Base-by-base conservation (phyloP, 164 flowering plant species). In the Stephania japonica region DNA sequence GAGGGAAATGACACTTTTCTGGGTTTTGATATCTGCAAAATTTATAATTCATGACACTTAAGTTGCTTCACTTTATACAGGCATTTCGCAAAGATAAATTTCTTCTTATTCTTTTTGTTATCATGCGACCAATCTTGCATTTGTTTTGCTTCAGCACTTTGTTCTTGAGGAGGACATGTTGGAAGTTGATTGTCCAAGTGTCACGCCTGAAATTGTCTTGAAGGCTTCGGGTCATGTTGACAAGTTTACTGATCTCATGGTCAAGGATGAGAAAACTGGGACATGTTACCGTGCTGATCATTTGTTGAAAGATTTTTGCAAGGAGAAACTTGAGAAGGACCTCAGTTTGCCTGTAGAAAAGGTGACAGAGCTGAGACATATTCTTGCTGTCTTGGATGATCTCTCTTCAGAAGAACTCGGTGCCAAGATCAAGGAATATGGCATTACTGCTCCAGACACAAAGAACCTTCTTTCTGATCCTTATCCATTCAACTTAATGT, bases 141-240 rank as follows among this genome's bases (percentile, higher is more conserved):
- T 73, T 8, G 44, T 50, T 68, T 79, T 71, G 2, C 4, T 8
- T 47, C 90, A 95, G 98, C 98, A 91, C 83, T 95, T 95, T 84
- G 98, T 95, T 3, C 84, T 89, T 1, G 94, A 90, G 79, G 99
- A 95, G 80, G 90, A 90, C 82, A 95, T 95, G 99, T 77, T 93
- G 84, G 99, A 91, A 76, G 97, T 95, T 75, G 98, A 93, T 73
- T 91, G 99, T 75, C 98, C 99, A 1, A 90, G 98, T 80, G 99
- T 95, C 65, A 95, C 99, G 14, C 98, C 98, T 3, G 99, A 93
- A 80, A 79, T 84, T 70, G 98, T 95, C 23, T 83, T 95, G 67
- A 93, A 89, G 82, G 99, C 99, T n/a, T 95, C 99, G 6, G 98
- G 99, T 72, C 99, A 95, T 82, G 99, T 95, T 62, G 99, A 95